Percentiles rank a stretch among this genome's conserved stretches.
Conservation (phyloP, 352 stramenopile genomes). For the Phytophthora tentaculata region DNA sequence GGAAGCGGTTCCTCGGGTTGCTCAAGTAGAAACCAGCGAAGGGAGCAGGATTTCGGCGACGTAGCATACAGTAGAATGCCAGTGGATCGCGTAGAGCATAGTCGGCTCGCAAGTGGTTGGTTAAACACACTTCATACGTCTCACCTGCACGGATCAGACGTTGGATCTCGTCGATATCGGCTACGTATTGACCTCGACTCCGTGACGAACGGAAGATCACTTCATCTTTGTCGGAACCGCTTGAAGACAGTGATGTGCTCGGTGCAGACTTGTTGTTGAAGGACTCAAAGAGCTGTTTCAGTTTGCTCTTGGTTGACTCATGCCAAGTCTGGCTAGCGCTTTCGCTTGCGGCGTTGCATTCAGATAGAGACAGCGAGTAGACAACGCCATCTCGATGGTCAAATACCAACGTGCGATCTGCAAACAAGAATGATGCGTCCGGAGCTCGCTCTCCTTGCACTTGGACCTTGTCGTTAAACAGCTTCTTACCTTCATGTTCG, state of each 20-base stretch:
- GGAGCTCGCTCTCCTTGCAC: conserved; percentile 52
- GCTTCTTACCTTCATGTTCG: conserved; percentile 35
- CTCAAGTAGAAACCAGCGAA: conserved; percentile 93
- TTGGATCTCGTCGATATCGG: conserved; percentile 89
- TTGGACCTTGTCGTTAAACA: conserved; percentile 18
- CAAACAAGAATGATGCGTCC: conserved; percentile 92
- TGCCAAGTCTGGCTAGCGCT: conserved; percentile 30
- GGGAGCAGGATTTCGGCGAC: conserved; percentile 93
- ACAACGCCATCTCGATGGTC: conserved; percentile 80
- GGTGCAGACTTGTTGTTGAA: conserved; percentile 15
- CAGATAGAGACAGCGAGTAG: conserved; percentile 79
- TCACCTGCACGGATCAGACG: conserved; percentile 92
- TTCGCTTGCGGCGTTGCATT: conserved; percentile 15
- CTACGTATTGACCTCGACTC: conserved; percentile 79
- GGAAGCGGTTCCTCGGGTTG: conserved; percentile 56
- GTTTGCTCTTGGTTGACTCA: conserved; percentile 12
- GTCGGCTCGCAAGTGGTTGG: conserved; percentile 89
- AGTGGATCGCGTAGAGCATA: conserved; percentile 53
- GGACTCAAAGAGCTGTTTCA: conserved; percentile 20
- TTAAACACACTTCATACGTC: conserved; percentile 97
- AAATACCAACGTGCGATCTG: conserved; percentile 88
- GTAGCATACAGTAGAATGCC: conserved; percentile 92
- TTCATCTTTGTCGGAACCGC: conserved; percentile 10
- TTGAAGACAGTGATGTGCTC: not conserved
- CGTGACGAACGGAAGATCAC: conserved; percentile 71